A percentile compares a stretch with the other conserved stretches of the same genome.
These are phyloP conservation scores for Pulveroboletus sp. DNA, from an alignment of 768 basidiomycete genomes.

Conservation along the genomic window DNA sequence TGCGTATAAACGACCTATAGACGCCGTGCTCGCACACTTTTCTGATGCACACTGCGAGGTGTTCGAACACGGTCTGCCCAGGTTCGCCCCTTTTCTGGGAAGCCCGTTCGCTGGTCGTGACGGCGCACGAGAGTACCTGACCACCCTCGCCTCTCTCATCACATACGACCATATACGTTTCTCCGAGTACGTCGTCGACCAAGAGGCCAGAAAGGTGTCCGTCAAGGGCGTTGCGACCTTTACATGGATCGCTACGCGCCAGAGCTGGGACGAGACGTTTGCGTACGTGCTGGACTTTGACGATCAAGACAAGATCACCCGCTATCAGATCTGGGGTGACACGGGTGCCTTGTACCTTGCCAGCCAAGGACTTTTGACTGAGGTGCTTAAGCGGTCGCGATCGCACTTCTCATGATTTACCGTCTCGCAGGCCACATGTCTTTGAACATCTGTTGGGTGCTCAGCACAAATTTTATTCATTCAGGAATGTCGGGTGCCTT, in stretches of 20 bases:
- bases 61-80: conserved; percentile 51
- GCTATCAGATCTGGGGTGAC: conserved; percentile 68
- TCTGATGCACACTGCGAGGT: conserved; percentile 44
- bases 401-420: neutral
- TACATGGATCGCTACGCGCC: conserved; percentile 49
- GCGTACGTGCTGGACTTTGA: conserved; percentile 60
- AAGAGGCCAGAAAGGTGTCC: conserved; percentile 46
- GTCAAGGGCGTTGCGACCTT: conserved; percentile 53
- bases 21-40: conserved; percentile 48
- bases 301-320: conserved; percentile 47
- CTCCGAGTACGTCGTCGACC: conserved; percentile 52
- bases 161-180: conserved; percentile 52
- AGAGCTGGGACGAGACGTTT: conserved; percentile 63
- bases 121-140: conserved; percentile 48
- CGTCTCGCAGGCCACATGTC: neutral
- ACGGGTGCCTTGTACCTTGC: conserved; percentile 63
- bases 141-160: conserved; percentile 41
- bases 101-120: conserved; percentile 41
- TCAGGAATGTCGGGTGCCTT: neutral
- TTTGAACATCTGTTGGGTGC: neutral
- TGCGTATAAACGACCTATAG: conserved; percentile 38
- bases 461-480: neutral
- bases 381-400: conserved; percentile 7
- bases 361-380: conserved; percentile 41
- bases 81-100: conserved; percentile 60